These are phyloP conservation scores for Phytophthora syringae DNA, from an alignment of 352 stramenopile genomes.

Conservation along the genomic window DNA sequence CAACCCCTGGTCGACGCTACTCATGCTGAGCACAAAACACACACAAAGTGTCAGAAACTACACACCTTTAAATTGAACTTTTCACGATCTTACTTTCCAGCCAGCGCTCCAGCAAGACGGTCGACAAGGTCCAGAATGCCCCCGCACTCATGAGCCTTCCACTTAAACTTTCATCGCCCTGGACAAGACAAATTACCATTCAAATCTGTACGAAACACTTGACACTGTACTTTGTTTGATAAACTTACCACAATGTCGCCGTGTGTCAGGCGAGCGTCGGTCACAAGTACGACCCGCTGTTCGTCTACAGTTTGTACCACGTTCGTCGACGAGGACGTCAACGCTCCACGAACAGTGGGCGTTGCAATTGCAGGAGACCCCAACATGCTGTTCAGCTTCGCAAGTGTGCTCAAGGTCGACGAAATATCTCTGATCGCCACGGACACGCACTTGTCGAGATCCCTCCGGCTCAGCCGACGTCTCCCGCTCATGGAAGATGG, in stretches of 20 bases:
- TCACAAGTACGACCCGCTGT: conserved; percentile 36
- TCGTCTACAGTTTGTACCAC: conserved; percentile 27
- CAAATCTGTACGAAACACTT: neutral
- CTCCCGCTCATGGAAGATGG: neutral
- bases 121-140: conserved; percentile 57
- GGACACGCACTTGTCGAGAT: neutral
- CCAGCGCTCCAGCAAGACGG: conserved; percentile 58
- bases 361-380: neutral
- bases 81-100: conserved; percentile 46
- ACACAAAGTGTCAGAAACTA: neutral
- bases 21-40: neutral
- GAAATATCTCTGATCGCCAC: neutral
- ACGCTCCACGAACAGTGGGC: neutral
- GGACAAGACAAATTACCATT: neutral
- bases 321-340: conserved; percentile 15
- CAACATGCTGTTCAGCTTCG: neutral
- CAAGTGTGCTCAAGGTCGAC: neutral
- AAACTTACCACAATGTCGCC: conserved; percentile 46
- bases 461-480: neutral
- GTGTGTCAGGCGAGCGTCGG: conserved; percentile 51
- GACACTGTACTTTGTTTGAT: too few relatives aligned
- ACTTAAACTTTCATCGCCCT: conserved; percentile 52
- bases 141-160: conserved; percentile 53
- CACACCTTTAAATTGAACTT: neutral
- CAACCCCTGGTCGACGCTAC: conserved; percentile 39